These are phyloP conservation scores for Dichomitus squalens DNA, from an alignment of 1,284 basidiomycete species.

Conservation along the genomic window DNA sequence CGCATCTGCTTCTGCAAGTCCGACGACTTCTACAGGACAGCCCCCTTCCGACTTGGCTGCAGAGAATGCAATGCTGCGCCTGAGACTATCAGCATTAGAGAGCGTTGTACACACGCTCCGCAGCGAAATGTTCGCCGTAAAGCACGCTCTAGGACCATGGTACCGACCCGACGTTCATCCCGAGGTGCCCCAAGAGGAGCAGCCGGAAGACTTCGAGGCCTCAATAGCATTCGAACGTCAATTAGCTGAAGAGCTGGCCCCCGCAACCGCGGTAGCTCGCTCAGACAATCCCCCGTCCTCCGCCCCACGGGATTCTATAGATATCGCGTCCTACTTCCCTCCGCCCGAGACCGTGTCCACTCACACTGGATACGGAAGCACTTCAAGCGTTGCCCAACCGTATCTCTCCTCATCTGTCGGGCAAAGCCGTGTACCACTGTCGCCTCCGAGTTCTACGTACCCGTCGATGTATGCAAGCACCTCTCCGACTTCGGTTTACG, in stretches of 20 bases:
- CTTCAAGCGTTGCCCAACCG: conserved; percentile 2
- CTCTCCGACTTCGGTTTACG: conserved; percentile 8
- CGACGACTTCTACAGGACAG: not conserved
- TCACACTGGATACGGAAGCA: conserved; percentile 10
- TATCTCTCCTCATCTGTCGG: not conserved
- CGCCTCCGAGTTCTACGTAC: conserved; percentile 3
- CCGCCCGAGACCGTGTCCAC: conserved; percentile 23
- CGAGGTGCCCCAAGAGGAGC: not conserved
- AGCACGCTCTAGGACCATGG: conserved; percentile 28
- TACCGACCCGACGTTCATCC: conserved; percentile 20
- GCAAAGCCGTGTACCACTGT: conserved; percentile 6
- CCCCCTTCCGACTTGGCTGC: conserved; percentile 9
- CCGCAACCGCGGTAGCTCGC: not conserved
- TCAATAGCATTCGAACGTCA: conserved; percentile 4
- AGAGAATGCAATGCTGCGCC: conserved; percentile 26
- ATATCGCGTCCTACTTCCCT: conserved; percentile 56
- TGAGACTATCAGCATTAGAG: conserved; percentile 25
- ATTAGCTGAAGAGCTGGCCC: conserved; percentile 15
- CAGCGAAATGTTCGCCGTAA: conserved; percentile 25
- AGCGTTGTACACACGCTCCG: conserved; percentile 24
- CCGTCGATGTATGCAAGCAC: conserved; percentile 1
- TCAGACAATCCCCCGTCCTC: conserved; percentile 6
- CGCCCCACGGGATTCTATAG: conserved; percentile 8
- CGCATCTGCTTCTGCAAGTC: not conserved
- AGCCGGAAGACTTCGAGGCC: not conserved